Conservation (phyloP, 1,139 yeast species). For the Blastobotrys niveus region DNA sequence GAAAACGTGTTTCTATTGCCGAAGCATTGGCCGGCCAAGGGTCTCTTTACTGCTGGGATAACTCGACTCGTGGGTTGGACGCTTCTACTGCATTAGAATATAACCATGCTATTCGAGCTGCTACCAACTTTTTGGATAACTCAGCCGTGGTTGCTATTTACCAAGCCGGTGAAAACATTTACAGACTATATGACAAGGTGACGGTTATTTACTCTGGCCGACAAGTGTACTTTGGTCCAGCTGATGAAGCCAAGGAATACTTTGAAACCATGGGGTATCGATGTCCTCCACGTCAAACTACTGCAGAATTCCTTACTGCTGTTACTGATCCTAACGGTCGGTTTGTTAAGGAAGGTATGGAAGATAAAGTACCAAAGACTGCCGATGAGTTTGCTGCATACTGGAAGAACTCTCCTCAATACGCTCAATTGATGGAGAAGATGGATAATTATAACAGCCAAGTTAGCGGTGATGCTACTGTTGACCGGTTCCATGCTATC, state of each 20-base stretch:
- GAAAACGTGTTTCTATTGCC: slow-evolving; percentile 58
- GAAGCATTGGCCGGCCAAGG: slow-evolving; percentile 58
- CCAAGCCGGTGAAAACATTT: slow-evolving; percentile 65
- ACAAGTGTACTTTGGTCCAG: slow-evolving; percentile 57
- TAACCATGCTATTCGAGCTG: slow-evolving; percentile 56
- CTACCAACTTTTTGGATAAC: slow-evolving; percentile 50
- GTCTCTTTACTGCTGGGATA: slow-evolving; percentile 63
- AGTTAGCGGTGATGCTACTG: slow-evolving; percentile 39
- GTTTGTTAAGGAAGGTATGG: slow-evolving; percentile 41
- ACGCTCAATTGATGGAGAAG: slow-evolving; percentile 30
- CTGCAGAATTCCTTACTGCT: slow-evolving; percentile 66
- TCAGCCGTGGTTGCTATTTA: slow-evolving; percentile 55
- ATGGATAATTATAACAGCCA: slow-evolving; percentile 40
- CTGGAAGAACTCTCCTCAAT: slow-evolving; percentile 52
- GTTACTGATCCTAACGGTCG: slow-evolving; percentile 55
- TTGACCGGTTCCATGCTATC: slow-evolving; percentile 38
- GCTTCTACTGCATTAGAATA: slow-evolving; percentile 69
- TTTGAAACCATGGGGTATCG: slow-evolving; percentile 57
- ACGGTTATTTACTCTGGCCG: slow-evolving; percentile 54
- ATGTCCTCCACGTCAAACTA: slow-evolving; percentile 57
- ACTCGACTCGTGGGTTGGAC: slow-evolving; percentile 74
- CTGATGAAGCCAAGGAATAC: slow-evolving; percentile 45
- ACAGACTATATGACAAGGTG: slow-evolving; percentile 57
- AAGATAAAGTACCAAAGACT: slow-evolving; percentile 49
- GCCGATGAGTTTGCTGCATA: slow-evolving; percentile 52